Conservation (phyloP, 2,329 filamentous ascomycete species). For the Colletotrichum tofieldiae region DNA sequence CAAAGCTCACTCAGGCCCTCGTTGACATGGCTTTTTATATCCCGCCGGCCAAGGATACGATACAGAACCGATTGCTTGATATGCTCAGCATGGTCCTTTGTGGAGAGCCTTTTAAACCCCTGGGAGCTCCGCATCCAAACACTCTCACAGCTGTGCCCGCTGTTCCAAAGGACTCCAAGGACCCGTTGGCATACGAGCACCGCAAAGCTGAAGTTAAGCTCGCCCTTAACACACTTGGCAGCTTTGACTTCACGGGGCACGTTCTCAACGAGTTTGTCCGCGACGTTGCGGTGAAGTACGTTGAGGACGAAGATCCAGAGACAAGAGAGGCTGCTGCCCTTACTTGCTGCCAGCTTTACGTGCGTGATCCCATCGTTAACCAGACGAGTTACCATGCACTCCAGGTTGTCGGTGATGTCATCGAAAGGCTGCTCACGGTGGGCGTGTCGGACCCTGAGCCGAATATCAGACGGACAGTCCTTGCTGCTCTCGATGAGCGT, state of each 20-base stretch:
- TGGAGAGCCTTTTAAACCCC: slow-evolving; percentile 90
- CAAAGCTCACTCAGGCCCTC: slow-evolving; percentile 93
- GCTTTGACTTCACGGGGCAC: slow-evolving; percentile 94
- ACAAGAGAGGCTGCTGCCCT: slow-evolving; percentile 95
- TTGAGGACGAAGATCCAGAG: slow-evolving; percentile 94
- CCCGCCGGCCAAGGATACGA: slow-evolving; percentile 90
- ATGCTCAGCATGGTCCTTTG: slow-evolving; percentile 96
- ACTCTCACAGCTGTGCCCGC: slow-evolving; percentile 86
- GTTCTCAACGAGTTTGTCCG: slow-evolving; percentile 98
- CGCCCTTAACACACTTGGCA: slow-evolving; percentile 95
- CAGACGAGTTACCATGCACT: slow-evolving; percentile 98
- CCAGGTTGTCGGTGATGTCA: slow-evolving; percentile 97
- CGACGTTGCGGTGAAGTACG: slow-evolving; percentile 97
- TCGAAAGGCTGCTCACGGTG: slow-evolving; percentile 95
- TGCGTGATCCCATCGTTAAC: slow-evolving; percentile 96
- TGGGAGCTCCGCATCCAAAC: slow-evolving; percentile 89
- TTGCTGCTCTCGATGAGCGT: slow-evolving; percentile 90
- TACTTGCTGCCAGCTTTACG: slow-evolving; percentile 97
- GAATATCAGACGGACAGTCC: slow-evolving; percentile 89
- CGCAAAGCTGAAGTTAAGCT: slow-evolving; percentile 91
- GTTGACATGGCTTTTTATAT: slow-evolving; percentile 99
- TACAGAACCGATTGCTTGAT: slow-evolving; percentile 93
- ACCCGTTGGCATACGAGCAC: slow-evolving; percentile 84
- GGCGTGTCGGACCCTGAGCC: slow-evolving; percentile 93
- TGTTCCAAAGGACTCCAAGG: slow-evolving; percentile 89